phyloP scores from a whole-genome alignment of 306 rosid genomes.

The Sicyos baderoa region DNA sequence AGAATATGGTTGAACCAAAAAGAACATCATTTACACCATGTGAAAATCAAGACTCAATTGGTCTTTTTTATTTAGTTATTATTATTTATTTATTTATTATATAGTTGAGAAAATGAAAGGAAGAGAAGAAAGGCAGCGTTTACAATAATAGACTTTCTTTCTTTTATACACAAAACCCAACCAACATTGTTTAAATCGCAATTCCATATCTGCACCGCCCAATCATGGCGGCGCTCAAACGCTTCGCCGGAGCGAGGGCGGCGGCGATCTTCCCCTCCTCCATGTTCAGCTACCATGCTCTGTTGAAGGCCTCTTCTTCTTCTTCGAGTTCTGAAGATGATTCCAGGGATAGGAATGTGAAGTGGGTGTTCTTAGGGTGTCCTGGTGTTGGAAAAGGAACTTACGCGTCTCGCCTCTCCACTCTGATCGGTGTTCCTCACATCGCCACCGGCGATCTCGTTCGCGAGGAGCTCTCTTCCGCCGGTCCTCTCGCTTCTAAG shows the following conservation, averaged over 20 bases:
- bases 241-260: conserved; percentile 18
- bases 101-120: background rate
- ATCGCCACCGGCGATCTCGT: conserved; percentile 51
- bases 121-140: background rate
- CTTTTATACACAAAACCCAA: background rate
- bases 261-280: conserved; percentile 7
- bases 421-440: conserved; percentile 41
- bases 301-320: conserved; percentile 18
- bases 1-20: too few species aligned
- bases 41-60: background rate
- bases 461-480: conserved; percentile 44
- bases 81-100: background rate
- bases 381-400: conserved; percentile 56
- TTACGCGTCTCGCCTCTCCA: conserved; percentile 40
- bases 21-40: background rate
- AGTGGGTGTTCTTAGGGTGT: conserved; percentile 45
- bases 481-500: conserved; percentile 38
- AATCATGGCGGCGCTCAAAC: conserved; percentile 25
- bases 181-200: background rate
- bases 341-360: conserved; percentile 27
- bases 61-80: background rate
- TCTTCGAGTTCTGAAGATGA: conserved; percentile 26
- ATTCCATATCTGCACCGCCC: conserved; percentile 7
- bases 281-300: background rate
- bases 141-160: background rate